Base-by-base conservation (phyloP, 768 basidiomycete species). In the Rhodotorula sphaerocarpa region DNA sequence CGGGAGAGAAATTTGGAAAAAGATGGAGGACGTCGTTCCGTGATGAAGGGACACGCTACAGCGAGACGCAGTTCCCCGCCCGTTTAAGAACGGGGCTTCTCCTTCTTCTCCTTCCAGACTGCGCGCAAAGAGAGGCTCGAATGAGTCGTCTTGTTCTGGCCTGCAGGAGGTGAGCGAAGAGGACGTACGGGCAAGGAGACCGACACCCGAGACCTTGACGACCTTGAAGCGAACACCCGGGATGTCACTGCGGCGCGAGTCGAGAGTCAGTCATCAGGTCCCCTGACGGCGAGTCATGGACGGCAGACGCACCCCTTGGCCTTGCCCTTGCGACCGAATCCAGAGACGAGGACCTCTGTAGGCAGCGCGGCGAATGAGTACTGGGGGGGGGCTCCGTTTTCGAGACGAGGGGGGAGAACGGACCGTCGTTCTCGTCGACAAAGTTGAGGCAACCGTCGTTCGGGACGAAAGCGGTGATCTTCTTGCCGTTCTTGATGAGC, bases 401-500 rank as follows among this genome's bases (percentile, higher is more conserved):
- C 20, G 9, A 21, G 39, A 2, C 3, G 18, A 16, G 41, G 7
- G 3, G 0, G n/a, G 23, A 16, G 45, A 52, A 10, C 10, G 31
- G 36, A 33, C 5, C 69, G 63, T 71, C 71, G 69, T 71, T 72
- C 54, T 97, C 92, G 78, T 97, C 95, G 73, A 97, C 90, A 76
- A 90, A 92, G 84, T 92, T 95, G 69, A 95, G 79, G 81, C 90
- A 93, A 81, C 90, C 90, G 74, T 95, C 90, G 76, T 77, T 77
- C 66, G 93, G 93, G 44, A 97, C 95, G 86, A 99, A 99, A 74
- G 95, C 95, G 68, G 93, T 97, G 76, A 99, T 93, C 78, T 97
- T 97, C 86, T 99, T 99, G 71, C 95, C 95, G 81, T 99, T 99
- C 84, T 99, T 99, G 78, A 99, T 97, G 72, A 99, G 82, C 75